These are phyloP conservation scores for Amanita pseudoporphyria DNA, from an alignment of 768 basidiomycete species.

Conservation along the genomic window DNA sequence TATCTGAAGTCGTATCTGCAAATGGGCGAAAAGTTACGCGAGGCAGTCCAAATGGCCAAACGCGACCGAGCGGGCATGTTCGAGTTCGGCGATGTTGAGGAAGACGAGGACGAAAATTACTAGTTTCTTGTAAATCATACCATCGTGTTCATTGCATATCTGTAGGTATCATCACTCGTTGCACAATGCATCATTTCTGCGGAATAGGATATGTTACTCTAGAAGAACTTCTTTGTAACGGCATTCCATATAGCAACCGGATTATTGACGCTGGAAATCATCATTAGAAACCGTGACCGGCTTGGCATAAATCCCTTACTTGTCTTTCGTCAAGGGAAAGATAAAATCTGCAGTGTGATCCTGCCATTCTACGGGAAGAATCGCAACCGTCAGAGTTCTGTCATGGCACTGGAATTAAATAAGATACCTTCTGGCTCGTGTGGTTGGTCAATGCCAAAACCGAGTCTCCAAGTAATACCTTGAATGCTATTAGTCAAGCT, in stretches of 20 bases:
- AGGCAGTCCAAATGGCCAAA: conserved; percentile 56
- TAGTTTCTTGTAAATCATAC: not conserved
- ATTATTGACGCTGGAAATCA: conserved; percentile 40
- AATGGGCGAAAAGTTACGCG: conserved; percentile 55
- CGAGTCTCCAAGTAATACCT: conserved; percentile 58
- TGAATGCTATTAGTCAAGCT: conserved; percentile 48
- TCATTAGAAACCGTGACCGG: not conserved
- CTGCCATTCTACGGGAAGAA: conserved; percentile 40
- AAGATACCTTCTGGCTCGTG: conserved; percentile 42
- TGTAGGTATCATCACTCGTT: not conserved
- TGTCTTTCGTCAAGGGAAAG: conserved; percentile 37
- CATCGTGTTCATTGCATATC: not conserved
- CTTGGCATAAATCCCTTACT: conserved; percentile 24
- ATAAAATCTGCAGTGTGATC: conserved; percentile 43
- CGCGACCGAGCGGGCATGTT: conserved; percentile 74
- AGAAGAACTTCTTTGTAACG: conserved; percentile 23
- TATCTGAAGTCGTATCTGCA: conserved; percentile 66
- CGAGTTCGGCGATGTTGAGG: conserved; percentile 87
- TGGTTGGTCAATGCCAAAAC: conserved; percentile 43
- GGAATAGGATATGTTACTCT: not conserved
- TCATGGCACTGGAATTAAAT: not conserved
- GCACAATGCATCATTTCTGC: not conserved
- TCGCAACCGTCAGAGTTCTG: not conserved
- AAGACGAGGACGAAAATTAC: conserved; percentile 42
- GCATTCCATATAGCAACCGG: conserved; percentile 46